Evolutionary conservation across 192 early-diverging fungal species (phyloP), one percentile per base, ranked within the genome.

Genomic region (Gamsiella multidivaricata): DNA sequence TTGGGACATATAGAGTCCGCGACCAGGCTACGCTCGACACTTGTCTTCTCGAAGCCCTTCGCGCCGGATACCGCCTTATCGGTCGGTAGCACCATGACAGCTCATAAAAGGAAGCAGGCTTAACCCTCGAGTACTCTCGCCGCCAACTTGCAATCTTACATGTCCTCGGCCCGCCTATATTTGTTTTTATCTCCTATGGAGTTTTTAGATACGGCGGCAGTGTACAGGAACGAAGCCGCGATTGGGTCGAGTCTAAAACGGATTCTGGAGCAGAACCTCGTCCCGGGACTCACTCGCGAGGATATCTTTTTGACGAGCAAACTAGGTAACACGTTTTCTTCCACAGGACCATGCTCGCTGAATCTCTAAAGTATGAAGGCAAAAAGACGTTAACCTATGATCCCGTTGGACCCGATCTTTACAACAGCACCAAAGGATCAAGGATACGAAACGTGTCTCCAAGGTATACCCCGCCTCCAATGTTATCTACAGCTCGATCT

Each of bases 281-380:
- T 82, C n/a, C 74, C 65, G 15, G 73, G 79, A 29, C 37, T 91
- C 18, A 70, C 78, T 29, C 82, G 91, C 12, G 49, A 85, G 26
- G 91, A 93, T 42, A 63, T 93, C 14, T 93, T 90, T 83, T 81
- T 93, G 18, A 88, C 87, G 0, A 91, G 88, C 65, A 93, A 93
- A 68, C 81, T 93, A 42, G 68, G 86, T 83, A 79, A 76, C 36
- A 8, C 43, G 5, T 26, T 34, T 17, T n/a, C n/a, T 8, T 50
- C 28, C 29, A 41, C 8, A 3, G 6, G 49, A 84, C 85, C 89
- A 8, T 18, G 17, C 2, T 43, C 32, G 34, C 5, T 50, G 46
- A 15, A n/a, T n/a, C n/a, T n/a, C n/a, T n/a, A n/a, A n/a, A n/a
- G n/a, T n/a, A n/a, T n/a, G n/a, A n/a, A n/a, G n/a, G n/a, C n/a